A percentile compares a stretch with the other conserved stretches of the same genome.
These are phyloP conservation scores for Sclerotinia minor DNA, from an alignment of 2,329 filamentous ascomycete genomes.

Conservation along the genomic window DNA sequence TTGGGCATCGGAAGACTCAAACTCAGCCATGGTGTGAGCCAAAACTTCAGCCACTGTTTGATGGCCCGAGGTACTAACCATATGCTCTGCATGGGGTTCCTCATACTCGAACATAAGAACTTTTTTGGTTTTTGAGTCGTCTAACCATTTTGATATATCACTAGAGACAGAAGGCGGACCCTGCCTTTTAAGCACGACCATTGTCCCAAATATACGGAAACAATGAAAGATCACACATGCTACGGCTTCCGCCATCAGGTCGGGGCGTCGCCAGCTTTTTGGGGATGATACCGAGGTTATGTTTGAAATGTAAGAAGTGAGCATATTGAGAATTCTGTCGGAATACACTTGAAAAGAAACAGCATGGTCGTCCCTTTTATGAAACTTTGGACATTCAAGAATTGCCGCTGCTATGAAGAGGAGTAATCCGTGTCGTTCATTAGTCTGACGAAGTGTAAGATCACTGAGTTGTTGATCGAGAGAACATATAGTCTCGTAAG, in stretches of 20 bases:
- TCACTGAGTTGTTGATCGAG: slow-evolving; percentile 27
- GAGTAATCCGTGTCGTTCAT: slow-evolving; percentile 68
- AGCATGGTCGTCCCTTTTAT: neutral
- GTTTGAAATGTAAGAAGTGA: slow-evolving; percentile 10
- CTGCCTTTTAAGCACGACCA: neutral
- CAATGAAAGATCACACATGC: slow-evolving; percentile 8
- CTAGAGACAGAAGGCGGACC: no score
- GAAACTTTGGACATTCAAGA: slow-evolving; percentile 1
- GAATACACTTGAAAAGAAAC: neutral
- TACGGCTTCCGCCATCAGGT: slow-evolving; percentile 18
- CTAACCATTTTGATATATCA: neutral
- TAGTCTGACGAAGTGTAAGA: slow-evolving; percentile 55
- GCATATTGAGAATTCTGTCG: neutral
- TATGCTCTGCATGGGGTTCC: slow-evolving; percentile 2
- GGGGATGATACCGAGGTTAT: neutral
- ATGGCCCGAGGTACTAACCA: neutral
- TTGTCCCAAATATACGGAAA: slow-evolving; percentile 3
- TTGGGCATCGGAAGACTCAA: neutral
- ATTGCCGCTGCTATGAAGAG: slow-evolving; percentile 54
- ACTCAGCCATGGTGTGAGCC: neutral
- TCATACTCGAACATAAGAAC: slow-evolving; percentile 9
- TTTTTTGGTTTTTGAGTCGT: neutral
- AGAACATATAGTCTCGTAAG: neutral
- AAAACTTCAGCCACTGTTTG: neutral
- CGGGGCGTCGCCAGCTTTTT: slow-evolving; percentile 41